Percentiles rank a stretch among this genome's conserved stretches.
Evolutionary conservation across 2,329 filamentous ascomycete genomes (phyloP).

Genomic region (Exophiala calicioides): DNA sequence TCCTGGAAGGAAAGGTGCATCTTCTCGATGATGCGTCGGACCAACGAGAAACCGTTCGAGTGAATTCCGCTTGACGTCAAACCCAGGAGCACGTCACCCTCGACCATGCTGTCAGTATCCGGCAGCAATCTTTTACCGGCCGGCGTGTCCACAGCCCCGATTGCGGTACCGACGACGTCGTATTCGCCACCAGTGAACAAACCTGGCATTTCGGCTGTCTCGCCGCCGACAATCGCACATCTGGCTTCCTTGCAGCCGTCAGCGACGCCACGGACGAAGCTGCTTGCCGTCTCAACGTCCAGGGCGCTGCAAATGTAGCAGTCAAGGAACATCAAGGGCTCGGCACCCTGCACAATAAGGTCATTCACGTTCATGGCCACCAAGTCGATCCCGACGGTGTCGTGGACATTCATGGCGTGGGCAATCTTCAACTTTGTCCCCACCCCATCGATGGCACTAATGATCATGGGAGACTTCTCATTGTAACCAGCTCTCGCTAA

Average conservation of each 20-base stretch:
- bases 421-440: constrained; percentile 97
- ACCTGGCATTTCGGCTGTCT: constrained; percentile 97
- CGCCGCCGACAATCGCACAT: constrained; percentile 91
- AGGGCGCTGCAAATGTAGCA: constrained; percentile 95
- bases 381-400: constrained; percentile 93
- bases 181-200: constrained; percentile 89
- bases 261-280: constrained; percentile 90
- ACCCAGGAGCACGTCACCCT: constrained; percentile 83
- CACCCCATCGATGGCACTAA: constrained; percentile 94
- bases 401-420: constrained; percentile 83
- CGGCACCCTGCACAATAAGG: constrained; percentile 90
- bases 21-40: constrained; percentile 80
- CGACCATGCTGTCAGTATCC: constrained; percentile 70
- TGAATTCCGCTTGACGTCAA: constrained; percentile 84
- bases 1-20: constrained; percentile 71
- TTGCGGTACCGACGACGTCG: constrained; percentile 86
- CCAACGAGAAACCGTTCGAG: constrained; percentile 97
- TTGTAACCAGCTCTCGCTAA: constrained; percentile 76
- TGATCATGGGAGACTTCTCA: constrained; percentile 71
- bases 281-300: constrained; percentile 71
- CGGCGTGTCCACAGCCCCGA: constrained; percentile 70
- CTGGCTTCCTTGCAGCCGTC: constrained; percentile 80
- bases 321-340: constrained; percentile 94
- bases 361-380: constrained; percentile 99
- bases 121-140: constrained; percentile 68